Base-by-base conservation (phyloP, 768 basidiomycete genomes). In the Lepiota brunneoincarnata region DNA sequence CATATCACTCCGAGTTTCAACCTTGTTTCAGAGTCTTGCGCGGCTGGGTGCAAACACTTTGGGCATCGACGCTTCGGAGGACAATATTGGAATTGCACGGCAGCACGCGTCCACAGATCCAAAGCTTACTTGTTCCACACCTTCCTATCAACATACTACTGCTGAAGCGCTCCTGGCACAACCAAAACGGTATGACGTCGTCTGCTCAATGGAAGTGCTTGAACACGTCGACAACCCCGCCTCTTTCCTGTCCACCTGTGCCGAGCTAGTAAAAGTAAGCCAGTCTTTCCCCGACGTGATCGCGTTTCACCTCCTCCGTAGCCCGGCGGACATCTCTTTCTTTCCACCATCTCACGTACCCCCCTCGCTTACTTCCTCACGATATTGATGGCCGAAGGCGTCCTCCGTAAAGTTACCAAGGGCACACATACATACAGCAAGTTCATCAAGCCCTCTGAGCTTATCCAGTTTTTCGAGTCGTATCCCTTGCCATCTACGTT, bases 131-230 rank as follows among this genome's bases (percentile, higher is more conserved):
- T 65, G 57, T 23, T 59, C 61, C 10, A 46, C 70, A 38, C 74
- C 95, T 21, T 68, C 74, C 0, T 98, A 98, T 71, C 71, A 81
- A 6, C 84, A 91, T 62, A 76, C 81, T 0, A 76, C 89, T 0
- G 92, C 89, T 0, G 94, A 98, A 64, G 76, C 76, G 0, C 78
- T 99, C 3, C 70, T 91, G 24, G 64, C 77, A 10, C 83, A 84
- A 4, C 67, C 79, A 12, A 78, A 77, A 60, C 82, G 82, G 48
- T 98, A 87, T 65, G 96, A 98, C 66, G 81, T 94, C 17, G 94
- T 99, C 12, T 97, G 93, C 66, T 90, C 94, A 9, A 92, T 98
- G 92, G 97, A 99, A 69, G 96, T 99, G 6, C 66, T 99, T 26
- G 97, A 99, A 72, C 97, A 99, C 64, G 97, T 99, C 47, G 91